These are phyloP conservation scores for Boletus edulis DNA, from an alignment of 768 basidiomycete species.

Conservation along the genomic window DNA sequence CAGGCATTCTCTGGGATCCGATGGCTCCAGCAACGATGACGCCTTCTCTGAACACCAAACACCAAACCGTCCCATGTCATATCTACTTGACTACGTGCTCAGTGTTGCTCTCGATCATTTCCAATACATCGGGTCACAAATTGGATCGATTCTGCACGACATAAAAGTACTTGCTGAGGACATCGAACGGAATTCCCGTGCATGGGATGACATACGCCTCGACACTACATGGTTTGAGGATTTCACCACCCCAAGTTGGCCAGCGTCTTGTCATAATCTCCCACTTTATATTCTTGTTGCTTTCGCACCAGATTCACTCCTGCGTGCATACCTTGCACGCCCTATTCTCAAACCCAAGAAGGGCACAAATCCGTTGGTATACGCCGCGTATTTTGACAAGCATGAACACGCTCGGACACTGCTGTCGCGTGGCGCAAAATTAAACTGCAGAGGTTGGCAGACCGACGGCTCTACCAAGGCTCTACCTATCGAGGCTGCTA, in stretches of 20 bases:
- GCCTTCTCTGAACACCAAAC: not conserved
- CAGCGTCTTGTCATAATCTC: not conserved
- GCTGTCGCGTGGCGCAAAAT: not conserved
- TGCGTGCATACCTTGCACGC: not conserved
- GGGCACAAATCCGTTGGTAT: slow-evolving; percentile 3
- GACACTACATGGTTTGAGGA: not conserved
- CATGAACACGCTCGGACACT: not conserved
- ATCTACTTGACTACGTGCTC: not conserved
- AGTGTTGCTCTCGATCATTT: not conserved
- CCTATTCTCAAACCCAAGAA: not conserved
- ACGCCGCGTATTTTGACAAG: slow-evolving; percentile 2
- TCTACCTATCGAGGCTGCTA: not conserved
- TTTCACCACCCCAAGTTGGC: not conserved
- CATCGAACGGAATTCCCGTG: not conserved
- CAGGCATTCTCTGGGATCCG: no score
- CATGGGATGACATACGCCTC: not conserved
- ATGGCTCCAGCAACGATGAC: not conserved
- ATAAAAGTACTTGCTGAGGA: not conserved
- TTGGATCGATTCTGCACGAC: not conserved
- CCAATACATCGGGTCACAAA: not conserved
- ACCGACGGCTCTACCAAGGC: not conserved
- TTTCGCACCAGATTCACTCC: not conserved
- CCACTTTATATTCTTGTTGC: not conserved
- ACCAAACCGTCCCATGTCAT: not conserved
- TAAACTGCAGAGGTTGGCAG: not conserved